phyloP scores from a whole-genome alignment of 257 asterid genomes.

The Paulownia fortunei region DNA sequence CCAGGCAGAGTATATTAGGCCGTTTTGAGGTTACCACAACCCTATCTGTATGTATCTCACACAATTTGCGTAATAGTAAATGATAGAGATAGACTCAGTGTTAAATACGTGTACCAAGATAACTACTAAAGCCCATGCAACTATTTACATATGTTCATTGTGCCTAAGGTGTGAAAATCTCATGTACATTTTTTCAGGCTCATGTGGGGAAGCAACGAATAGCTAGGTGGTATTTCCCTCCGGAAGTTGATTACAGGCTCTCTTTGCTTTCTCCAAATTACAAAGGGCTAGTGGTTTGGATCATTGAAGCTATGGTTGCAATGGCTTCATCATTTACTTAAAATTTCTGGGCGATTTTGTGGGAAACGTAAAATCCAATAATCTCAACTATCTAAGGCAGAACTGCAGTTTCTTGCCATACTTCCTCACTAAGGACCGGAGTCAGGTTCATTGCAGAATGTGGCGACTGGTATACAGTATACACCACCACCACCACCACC shows the following conservation, averaged over 20 bases:
- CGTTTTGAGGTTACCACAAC: too few species aligned
- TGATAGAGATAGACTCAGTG: too few species aligned
- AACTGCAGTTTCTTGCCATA: constrained; percentile 65
- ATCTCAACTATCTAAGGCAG: too few species aligned
- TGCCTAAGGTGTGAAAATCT: constrained; percentile 1
- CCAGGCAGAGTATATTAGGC: too few species aligned
- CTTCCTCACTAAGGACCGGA: constrained; percentile 72
- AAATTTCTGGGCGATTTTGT: too few species aligned
- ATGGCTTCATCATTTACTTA: too few species aligned
- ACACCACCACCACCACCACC: not conserved
- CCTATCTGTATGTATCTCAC: too few species aligned
- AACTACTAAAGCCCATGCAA: too few species aligned
- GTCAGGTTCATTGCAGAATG: constrained; percentile 90
- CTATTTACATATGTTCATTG: not conserved
- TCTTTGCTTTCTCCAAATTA: constrained; percentile 81
- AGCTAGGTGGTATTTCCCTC: constrained; percentile 93
- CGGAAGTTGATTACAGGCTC: constrained; percentile 89
- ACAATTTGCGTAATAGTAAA: too few species aligned
- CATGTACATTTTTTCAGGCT: constrained; percentile 50
- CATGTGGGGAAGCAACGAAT: constrained; percentile 91
- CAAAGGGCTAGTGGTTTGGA: constrained; percentile 77
- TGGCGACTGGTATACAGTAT: constrained; percentile 69
- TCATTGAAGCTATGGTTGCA: constrained; percentile 80
- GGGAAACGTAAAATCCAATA: too few species aligned
- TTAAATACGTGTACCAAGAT: too few species aligned